Percentiles rank a stretch among this genome's conserved stretches.
Conservation (phyloP, 495 filamentous ascomycete species). For the Penicillium verhagenii region DNA sequence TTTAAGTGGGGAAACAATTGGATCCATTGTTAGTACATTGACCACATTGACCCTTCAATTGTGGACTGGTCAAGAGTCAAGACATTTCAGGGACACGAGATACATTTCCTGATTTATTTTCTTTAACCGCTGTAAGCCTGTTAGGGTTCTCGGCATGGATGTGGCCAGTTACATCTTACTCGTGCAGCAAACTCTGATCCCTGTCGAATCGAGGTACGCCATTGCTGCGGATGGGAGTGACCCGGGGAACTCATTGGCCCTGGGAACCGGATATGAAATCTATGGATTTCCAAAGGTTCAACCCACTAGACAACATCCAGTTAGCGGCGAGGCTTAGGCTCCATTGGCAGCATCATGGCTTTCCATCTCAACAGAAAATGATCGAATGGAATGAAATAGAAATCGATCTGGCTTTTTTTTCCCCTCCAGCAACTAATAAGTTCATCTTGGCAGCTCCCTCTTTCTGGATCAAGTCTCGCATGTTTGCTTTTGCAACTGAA, state of each 20-base stretch:
- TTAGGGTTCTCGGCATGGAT: not conserved
- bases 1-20: not conserved
- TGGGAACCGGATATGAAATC: not conserved
- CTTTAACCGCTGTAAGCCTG: not conserved
- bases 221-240: slow-evolving; percentile 2
- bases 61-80: not conserved
- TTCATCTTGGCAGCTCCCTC: no score
- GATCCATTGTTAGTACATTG: not conserved
- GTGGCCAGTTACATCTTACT: slow-evolving; percentile 2
- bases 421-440: no score
- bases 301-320: slow-evolving; percentile 6
- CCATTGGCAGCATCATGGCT: slow-evolving; percentile 1
- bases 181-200: not conserved
- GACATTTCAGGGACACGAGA: slow-evolving; percentile 1
- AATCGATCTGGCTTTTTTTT: not conserved
- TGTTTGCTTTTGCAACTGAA: not conserved
- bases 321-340: slow-evolving; percentile 2
- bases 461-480: not conserved
- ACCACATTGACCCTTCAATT: not conserved
- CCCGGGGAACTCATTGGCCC: slow-evolving; percentile 1
- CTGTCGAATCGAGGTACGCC: not conserved
- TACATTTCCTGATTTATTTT: not conserved
- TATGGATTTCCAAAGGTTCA: not conserved
- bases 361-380: slow-evolving; percentile 6
- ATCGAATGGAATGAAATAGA: slow-evolving; percentile 1